phyloP scores from a whole-genome alignment of 768 basidiomycete species.

The Boletus rubropictus region DNA sequence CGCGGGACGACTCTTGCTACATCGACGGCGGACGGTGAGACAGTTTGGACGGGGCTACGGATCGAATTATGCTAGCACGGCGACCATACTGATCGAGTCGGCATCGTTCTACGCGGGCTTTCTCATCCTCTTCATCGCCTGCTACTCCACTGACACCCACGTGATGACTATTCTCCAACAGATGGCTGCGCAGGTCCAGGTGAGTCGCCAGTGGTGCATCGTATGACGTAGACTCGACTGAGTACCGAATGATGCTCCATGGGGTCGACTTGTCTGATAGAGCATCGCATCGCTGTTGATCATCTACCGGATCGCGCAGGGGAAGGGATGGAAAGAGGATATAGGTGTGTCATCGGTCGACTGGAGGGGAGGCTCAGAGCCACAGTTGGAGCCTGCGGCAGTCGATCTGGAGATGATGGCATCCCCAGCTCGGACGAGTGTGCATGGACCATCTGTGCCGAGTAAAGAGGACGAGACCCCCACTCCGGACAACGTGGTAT shows the following conservation, averaged over 20 bases:
- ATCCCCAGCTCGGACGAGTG: not conserved
- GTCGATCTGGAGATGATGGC: not conserved
- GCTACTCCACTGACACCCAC: not conserved
- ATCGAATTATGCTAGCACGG: slow-evolving; percentile 4
- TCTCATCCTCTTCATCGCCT: slow-evolving; percentile 14
- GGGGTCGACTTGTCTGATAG: not conserved
- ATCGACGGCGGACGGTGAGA: slow-evolving; percentile 8
- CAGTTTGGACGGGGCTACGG: slow-evolving; percentile 14
- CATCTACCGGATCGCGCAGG: slow-evolving; percentile 18
- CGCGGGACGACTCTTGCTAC: slow-evolving; percentile 9
- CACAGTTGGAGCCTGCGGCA: not conserved
- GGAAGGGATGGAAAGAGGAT: slow-evolving; percentile 12
- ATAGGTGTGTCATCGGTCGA: slow-evolving; percentile 6
- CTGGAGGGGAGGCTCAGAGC: slow-evolving; percentile 12
- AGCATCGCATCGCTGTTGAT: slow-evolving; percentile 16
- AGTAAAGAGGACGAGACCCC: slow-evolving; percentile 2
- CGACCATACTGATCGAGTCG: slow-evolving; percentile 16
- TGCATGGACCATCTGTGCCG: not conserved
- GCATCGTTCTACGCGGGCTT: slow-evolving; percentile 15
- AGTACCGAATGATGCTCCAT: not conserved
- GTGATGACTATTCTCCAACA: slow-evolving; percentile 13
- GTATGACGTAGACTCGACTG: not conserved
- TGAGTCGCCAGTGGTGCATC: not conserved
- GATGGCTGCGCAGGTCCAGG: slow-evolving; percentile 17
- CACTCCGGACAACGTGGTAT: not conserved